phyloP scores from a whole-genome alignment of 2,329 filamentous ascomycete species.

The Nannizziopsis arthrosporioides region DNA sequence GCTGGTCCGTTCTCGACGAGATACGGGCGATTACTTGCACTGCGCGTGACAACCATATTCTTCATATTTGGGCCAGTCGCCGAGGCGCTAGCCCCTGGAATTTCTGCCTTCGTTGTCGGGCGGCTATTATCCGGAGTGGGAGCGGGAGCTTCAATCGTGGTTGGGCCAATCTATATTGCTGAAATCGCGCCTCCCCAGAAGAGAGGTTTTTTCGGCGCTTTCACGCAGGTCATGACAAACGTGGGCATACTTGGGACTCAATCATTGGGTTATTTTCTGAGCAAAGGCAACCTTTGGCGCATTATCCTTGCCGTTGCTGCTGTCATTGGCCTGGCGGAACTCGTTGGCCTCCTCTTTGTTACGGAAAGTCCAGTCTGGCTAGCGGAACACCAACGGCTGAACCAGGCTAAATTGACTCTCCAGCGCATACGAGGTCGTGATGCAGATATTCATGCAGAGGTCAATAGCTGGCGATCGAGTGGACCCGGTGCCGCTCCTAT shows the following conservation, averaged over 20 bases:
- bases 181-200: conserved; percentile 69
- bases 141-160: conserved; percentile 79
- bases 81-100: conserved; percentile 59
- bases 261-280: conserved; percentile 75
- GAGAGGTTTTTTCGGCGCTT: conserved; percentile 63
- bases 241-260: conserved; percentile 78
- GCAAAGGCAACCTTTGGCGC: conserved; percentile 67
- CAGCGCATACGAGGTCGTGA: conserved; percentile 62
- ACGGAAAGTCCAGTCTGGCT: conserved; percentile 85
- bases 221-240: conserved; percentile 92
- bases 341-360: conserved; percentile 59
- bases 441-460: conserved; percentile 61
- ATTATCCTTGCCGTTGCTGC: conserved; percentile 67
- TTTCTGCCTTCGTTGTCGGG: conserved; percentile 58
- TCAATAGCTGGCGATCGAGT: conserved; percentile 46
- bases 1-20: conserved; percentile 68
- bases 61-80: conserved; percentile 65
- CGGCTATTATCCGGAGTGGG: conserved; percentile 71
- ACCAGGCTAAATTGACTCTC: conserved; percentile 54
- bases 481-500: conserved; percentile 9
- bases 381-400: conserved; percentile 51
- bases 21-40: conserved; percentile 62
- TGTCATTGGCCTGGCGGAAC: conserved; percentile 55
- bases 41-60: conserved; percentile 65
- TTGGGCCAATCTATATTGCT: conserved; percentile 88